phyloP scores from a whole-genome alignment of 73 alveolate species.

The Stentor roeselii region DNA sequence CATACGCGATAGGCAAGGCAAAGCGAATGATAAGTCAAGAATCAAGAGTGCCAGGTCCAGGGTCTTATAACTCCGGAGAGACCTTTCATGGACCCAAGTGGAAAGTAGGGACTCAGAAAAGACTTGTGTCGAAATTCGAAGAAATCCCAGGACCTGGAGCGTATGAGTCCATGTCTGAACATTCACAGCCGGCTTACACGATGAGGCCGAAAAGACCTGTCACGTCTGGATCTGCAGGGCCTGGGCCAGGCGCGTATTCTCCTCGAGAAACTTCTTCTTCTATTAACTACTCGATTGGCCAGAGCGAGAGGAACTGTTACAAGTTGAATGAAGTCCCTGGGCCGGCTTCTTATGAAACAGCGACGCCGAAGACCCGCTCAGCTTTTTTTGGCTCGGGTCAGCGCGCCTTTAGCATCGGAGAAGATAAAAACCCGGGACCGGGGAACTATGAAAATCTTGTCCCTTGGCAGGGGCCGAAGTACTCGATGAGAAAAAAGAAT shows the following conservation, averaged over 20 bases:
- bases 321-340: neutral
- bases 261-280: neutral
- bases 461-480: neutral
- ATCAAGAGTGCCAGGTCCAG: constrained; percentile 8
- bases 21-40: neutral
- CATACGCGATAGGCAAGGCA: constrained; percentile 1
- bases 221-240: neutral
- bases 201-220: neutral
- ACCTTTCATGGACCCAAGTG: neutral
- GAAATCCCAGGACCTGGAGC: constrained; percentile 7
- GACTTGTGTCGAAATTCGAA: neutral
- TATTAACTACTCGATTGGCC: neutral
- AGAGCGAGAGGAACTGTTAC: neutral
- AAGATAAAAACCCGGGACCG: constrained; percentile 23
- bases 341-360: neutral
- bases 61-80: neutral
- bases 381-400: neutral
- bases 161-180: neutral
- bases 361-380: neutral
- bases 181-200: neutral
- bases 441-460: neutral
- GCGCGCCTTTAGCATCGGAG: neutral
- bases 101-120: constrained; percentile 3
- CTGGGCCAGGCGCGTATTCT: constrained; percentile 28
- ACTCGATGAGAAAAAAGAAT: neutral